These are phyloP conservation scores for Yamadazyma laniorum DNA, from an alignment of 805 yeast genomes.

Conservation along the genomic window DNA sequence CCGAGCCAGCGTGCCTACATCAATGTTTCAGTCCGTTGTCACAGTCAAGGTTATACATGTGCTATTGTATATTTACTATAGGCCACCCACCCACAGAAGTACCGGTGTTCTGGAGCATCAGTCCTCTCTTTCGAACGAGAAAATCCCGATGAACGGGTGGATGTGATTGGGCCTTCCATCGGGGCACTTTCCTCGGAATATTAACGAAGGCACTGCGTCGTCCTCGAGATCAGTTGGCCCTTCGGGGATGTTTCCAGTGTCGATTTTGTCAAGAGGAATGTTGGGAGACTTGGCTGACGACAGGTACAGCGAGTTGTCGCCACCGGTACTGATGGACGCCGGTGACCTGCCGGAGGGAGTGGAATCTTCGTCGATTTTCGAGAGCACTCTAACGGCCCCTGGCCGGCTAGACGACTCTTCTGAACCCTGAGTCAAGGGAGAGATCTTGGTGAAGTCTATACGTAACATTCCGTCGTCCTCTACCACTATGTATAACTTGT, in stretches of 20 bases:
- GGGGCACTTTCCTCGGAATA: slow-evolving; percentile 53
- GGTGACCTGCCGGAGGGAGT: slow-evolving; percentile 10
- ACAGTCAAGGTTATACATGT: no score
- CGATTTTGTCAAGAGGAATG: slow-evolving; percentile 10
- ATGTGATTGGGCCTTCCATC: slow-evolving; percentile 51
- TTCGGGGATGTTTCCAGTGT: slow-evolving; percentile 24
- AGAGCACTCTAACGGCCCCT: not conserved
- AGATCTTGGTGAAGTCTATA: slow-evolving; percentile 51
- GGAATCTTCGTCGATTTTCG: slow-evolving; percentile 5
- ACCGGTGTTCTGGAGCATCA: no score
- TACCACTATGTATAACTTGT: slow-evolving; percentile 47
- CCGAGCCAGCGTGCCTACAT: no score
- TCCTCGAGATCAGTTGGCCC: slow-evolving; percentile 26
- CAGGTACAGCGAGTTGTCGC: slow-evolving; percentile 14
- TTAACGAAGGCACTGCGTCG: slow-evolving; percentile 44
- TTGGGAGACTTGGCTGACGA: slow-evolving; percentile 14
- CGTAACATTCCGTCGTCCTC: slow-evolving; percentile 47
- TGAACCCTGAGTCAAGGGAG: slow-evolving; percentile 18
- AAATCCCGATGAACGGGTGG: slow-evolving; percentile 56
- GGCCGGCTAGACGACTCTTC: slow-evolving; percentile 6
- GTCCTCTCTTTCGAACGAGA: slow-evolving; percentile 48
- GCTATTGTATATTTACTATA: no score
- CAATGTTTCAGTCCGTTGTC: no score
- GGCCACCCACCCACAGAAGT: no score
- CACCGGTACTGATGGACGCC: slow-evolving; percentile 11